These are phyloP conservation scores for Endotrypanum monterogeii DNA, from an alignment of 208 protist species.

Conservation along the genomic window DNA sequence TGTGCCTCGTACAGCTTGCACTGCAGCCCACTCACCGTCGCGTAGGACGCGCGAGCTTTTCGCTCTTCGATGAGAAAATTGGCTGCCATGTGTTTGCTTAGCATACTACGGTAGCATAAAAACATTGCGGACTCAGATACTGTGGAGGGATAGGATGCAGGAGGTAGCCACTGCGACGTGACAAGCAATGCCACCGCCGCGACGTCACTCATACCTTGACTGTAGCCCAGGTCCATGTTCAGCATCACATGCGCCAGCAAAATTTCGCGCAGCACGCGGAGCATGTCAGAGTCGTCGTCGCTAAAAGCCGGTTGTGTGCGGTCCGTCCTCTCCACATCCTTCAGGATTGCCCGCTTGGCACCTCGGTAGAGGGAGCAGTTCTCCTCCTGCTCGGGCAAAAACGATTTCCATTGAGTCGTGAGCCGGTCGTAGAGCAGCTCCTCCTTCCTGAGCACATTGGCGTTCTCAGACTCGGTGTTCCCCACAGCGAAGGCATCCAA, in stretches of 20 bases:
- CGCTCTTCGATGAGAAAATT: conserved; percentile 66
- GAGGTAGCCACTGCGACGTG: conserved; percentile 33
- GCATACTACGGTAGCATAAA: conserved; percentile 36
- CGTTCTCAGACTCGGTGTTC: conserved; percentile 40
- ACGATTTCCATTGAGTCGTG: conserved; percentile 76
- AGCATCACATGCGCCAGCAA: conserved; percentile 86
- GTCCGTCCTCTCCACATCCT: conserved; percentile 90
- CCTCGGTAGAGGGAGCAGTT: conserved; percentile 67
- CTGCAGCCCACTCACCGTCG: conserved; percentile 43
- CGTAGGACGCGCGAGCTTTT: conserved; percentile 21
- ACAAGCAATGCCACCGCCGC: conserved; percentile 61
- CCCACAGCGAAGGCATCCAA: conserved; percentile 55
- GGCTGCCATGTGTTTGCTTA: conserved; percentile 43
- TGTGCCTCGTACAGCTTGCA: conserved; percentile 45
- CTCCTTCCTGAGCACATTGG: conserved; percentile 28
- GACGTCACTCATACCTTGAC: conserved; percentile 91
- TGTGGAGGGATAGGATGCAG: background rate
- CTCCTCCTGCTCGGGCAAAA: conserved; percentile 69
- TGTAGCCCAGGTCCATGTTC: conserved; percentile 94
- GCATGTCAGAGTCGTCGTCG: conserved; percentile 47
- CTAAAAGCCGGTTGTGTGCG: conserved; percentile 47
- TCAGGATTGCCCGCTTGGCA: conserved; percentile 64
- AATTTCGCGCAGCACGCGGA: conserved; percentile 62
- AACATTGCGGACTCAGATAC: conserved; percentile 31
- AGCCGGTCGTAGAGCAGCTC: conserved; percentile 52